Evolutionary conservation across 83 land plant genomes (phyloP), one percentile per base, ranked within the genome.

Genomic region (Thuja plicata): DNA sequence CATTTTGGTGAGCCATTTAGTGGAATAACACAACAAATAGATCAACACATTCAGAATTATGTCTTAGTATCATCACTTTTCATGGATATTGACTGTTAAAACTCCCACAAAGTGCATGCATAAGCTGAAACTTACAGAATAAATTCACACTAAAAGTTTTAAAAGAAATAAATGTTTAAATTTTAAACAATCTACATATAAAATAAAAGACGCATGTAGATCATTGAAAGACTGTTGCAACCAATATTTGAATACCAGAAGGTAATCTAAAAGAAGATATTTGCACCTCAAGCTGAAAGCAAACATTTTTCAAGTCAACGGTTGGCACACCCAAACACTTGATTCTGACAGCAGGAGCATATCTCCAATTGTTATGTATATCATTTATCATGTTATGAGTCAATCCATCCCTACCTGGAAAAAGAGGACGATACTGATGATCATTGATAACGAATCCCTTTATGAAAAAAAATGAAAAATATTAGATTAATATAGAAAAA

Each of bases 271-370:
- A 46, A 21, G n/a, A 84, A 88, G 35, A 88, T 35, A 88, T 85
- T 32, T 12, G 21, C 93, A 97, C 99, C 98, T 97, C 99, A 80
- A 97, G 89, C 76, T 97, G 97, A 84, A 89, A 88, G 92, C 96
- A 94, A 19, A 97, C 94, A 89, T 97, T 97, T 89, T 95, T 91
- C 98, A 97, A 96, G 86, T 97, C 97, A 80, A 97, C 94, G 52
- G 99, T 97, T 5, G 97, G 96, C 16, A 97, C 99, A 86, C 98
- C 99, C 66, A 96, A 86, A 87, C 99, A 97, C 88, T 95, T 95
- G 84, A 97, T 90, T 91, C 97, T 92, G 2, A 97, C 92, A 87
- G 95, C 96, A 66, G 94, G 96, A n/a, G 90, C 88, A 87, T 93
- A 79, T 89, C 89, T 94, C 98, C 98, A 97, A 81, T 95, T 90